A percentile compares a stretch with the other conserved stretches of the same genome.
These are phyloP conservation scores for Gillenia trifoliata DNA, from an alignment of 306 rosid genomes.

Conservation along the genomic window DNA sequence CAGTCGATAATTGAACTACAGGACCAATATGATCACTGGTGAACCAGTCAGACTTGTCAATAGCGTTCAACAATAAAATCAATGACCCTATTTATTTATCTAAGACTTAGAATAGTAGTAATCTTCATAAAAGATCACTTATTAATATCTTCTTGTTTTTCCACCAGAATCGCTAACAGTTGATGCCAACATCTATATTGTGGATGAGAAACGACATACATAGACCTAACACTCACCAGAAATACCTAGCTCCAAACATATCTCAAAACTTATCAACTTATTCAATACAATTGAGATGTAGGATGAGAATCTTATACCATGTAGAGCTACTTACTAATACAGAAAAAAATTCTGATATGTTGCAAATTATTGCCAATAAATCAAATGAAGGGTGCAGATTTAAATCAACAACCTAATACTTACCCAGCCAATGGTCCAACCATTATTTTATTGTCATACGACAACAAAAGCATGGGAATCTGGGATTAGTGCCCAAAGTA, in stretches of 20 bases:
- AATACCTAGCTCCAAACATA: not conserved
- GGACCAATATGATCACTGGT: not conserved
- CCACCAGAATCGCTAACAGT: not conserved
- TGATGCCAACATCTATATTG: not conserved
- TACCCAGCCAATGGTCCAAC: not conserved
- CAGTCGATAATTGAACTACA: not conserved
- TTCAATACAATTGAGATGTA: not conserved
- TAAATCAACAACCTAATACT: not conserved
- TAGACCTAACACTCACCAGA: not conserved
- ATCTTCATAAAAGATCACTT: not conserved
- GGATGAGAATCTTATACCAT: not conserved
- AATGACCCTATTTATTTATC: not conserved
- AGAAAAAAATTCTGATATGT: not conserved
- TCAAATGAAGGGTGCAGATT: not conserved
- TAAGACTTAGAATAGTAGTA: not conserved
- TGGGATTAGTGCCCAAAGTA: not conserved
- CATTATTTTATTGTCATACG: too few relatives aligned
- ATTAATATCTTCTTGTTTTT: not conserved
- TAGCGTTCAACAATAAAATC: not conserved
- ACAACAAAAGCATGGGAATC: not conserved
- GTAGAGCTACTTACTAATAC: not conserved
- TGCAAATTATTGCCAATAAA: not conserved
- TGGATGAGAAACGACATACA: not conserved
- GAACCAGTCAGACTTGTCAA: not conserved
- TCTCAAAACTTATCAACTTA: not conserved